phyloP scores from a whole-genome alignment of 129 eudicot species.

The Centaurea solstitialis region DNA sequence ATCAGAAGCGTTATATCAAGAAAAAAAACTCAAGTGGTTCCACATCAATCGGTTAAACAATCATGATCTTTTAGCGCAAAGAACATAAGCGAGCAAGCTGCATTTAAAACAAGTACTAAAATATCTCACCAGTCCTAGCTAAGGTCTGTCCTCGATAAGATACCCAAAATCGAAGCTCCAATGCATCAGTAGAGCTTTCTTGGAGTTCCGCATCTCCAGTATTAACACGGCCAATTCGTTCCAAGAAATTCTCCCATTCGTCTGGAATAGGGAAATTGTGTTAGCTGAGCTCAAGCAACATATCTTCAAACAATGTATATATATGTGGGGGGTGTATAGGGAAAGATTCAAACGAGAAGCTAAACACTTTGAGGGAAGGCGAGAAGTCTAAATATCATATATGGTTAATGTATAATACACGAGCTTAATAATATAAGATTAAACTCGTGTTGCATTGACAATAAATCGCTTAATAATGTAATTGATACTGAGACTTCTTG shows the following conservation, averaged over 20 bases:
- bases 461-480: too few relatives aligned
- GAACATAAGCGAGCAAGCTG: neutral
- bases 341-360: neutral
- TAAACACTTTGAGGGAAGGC: neutral
- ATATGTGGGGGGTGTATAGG: neutral
- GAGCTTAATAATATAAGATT: too few relatives aligned
- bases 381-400: too few relatives aligned
- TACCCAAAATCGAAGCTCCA: slow-evolving; percentile 98
- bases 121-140: slow-evolving; percentile 82
- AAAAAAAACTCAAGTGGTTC: neutral
- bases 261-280: slow-evolving; percentile 39
- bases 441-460: too few relatives aligned
- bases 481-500: too few relatives aligned
- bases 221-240: slow-evolving; percentile 73
- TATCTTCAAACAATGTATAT: neutral
- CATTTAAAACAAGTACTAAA: neutral
- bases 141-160: slow-evolving; percentile 98
- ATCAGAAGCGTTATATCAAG: slow-evolving; percentile 6
- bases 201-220: slow-evolving; percentile 74
- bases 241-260: slow-evolving; percentile 95
- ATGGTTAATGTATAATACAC: too few relatives aligned
- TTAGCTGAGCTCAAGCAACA: neutral
- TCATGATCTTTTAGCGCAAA: neutral
- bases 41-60: neutral
- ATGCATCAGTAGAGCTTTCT: slow-evolving; percentile 62